Conservation (phyloP, 441 rosid genomes). For the Isatis lusitanica region DNA sequence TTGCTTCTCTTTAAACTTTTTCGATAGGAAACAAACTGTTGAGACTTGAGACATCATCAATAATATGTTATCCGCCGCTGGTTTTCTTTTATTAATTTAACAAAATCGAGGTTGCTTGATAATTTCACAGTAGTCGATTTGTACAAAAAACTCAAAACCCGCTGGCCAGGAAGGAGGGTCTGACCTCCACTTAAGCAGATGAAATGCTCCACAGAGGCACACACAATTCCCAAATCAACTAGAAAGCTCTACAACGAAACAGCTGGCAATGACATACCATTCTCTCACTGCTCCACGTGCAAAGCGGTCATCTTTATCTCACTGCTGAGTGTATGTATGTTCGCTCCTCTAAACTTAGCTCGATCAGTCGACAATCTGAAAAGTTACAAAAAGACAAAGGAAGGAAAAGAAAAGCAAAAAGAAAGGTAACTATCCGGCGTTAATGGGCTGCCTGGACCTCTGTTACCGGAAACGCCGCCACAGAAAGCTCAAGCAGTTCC, state of each 20-base stretch:
- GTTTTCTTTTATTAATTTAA: not conserved
- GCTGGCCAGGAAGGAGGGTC: not conserved
- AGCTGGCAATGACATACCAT: slow-evolving; percentile 24
- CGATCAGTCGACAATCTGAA: not conserved
- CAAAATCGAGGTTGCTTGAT: no score
- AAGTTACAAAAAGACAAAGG: not conserved
- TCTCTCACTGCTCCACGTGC: slow-evolving; percentile 19
- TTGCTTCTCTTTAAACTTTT: not conserved
- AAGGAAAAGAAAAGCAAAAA: not conserved
- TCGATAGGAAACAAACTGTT: not conserved
- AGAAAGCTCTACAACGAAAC: slow-evolving; percentile 20
- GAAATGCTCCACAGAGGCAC: not conserved
- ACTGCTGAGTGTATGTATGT: not conserved
- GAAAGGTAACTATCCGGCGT: not conserved
- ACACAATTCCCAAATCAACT: slow-evolving; percentile 1
- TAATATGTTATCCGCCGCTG: not conserved
- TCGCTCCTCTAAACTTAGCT: not conserved
- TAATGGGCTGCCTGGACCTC: slow-evolving; percentile 23
- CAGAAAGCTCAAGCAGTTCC: slow-evolving; percentile 38
- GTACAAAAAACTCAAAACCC: not conserved
- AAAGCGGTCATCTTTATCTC: slow-evolving; percentile 6
- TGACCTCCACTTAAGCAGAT: not conserved
- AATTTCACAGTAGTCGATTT: not conserved
- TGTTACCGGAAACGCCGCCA: slow-evolving; percentile 29
- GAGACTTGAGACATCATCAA: not conserved